Percentiles rank a stretch among this genome's conserved stretches.
These are phyloP conservation scores for Ganoderma resinaceum DNA, from an alignment of 1,284 basidiomycete genomes.

Conservation along the genomic window DNA sequence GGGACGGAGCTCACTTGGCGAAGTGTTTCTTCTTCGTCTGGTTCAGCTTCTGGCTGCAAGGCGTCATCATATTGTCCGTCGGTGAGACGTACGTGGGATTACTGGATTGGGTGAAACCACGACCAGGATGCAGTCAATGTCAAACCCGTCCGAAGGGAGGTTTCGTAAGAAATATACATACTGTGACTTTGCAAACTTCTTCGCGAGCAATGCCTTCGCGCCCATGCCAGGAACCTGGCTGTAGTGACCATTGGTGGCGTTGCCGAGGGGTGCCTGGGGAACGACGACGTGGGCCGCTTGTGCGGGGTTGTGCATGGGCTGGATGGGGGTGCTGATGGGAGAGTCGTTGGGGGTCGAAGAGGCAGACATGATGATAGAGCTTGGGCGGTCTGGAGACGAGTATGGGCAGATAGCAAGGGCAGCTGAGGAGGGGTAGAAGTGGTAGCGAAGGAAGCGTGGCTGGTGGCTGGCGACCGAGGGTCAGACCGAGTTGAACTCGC, in stretches of 20 bases:
- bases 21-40: constrained; percentile 94
- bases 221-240: constrained; percentile 78
- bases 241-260: constrained; percentile 55
- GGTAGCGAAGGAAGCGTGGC: constrained; percentile 24
- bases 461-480: constrained; percentile 1
- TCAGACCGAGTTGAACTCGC: constrained; percentile 22
- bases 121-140: not conserved
- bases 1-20: constrained; percentile 65
- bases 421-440: constrained; percentile 12
- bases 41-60: constrained; percentile 87
- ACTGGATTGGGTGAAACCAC: constrained; percentile 45
- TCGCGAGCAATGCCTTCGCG: constrained; percentile 86
- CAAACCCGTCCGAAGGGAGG: constrained; percentile 4
- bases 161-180: constrained; percentile 47
- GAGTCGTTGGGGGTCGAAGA: constrained; percentile 69
- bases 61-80: constrained; percentile 93
- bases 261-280: constrained; percentile 82
- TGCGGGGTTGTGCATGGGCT: constrained; percentile 85
- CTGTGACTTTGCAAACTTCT: constrained; percentile 87
- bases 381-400: not conserved
- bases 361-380: constrained; percentile 58
- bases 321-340: constrained; percentile 64
- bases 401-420: constrained; percentile 1
- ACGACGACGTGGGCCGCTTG: constrained; percentile 81
- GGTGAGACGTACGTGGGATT: constrained; percentile 88